phyloP scores from a whole-genome alignment of 1,284 basidiomycete species.

The Athelia sp. region DNA sequence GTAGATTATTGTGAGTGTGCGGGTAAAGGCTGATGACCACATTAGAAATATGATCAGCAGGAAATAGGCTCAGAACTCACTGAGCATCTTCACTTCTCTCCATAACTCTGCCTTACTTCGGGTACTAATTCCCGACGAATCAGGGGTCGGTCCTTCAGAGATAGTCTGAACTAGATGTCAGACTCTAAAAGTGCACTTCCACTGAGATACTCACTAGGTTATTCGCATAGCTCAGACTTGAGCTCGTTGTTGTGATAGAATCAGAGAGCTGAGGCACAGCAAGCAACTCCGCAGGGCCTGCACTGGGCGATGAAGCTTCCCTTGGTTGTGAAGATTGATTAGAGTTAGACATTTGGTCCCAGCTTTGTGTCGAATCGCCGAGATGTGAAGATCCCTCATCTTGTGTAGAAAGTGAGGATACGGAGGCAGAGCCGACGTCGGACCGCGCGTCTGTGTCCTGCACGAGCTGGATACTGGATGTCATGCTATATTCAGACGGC shows the following conservation, averaged over 20 bases:
- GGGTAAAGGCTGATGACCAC: constrained; percentile 63
- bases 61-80: constrained; percentile 36
- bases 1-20: constrained; percentile 83
- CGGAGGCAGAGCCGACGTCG: constrained; percentile 38
- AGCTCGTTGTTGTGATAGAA: constrained; percentile 33
- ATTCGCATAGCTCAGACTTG: constrained; percentile 25
- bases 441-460: constrained; percentile 45
- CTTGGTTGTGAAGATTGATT: constrained; percentile 14
- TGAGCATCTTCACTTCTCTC: constrained; percentile 79
- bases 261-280: constrained; percentile 26
- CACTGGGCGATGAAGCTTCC: constrained; percentile 10
- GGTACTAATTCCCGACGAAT: constrained; percentile 20
- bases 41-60: constrained; percentile 3
- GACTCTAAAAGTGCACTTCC: background rate
- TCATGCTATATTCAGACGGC: constrained; percentile 23
- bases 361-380: constrained; percentile 40
- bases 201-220: constrained; percentile 1
- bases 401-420: constrained; percentile 10
- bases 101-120: constrained; percentile 69
- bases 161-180: constrained; percentile 18
- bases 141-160: constrained; percentile 18
- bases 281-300: constrained; percentile 9
- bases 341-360: constrained; percentile 39
- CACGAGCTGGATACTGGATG: constrained; percentile 40
- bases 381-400: constrained; percentile 25